These are phyloP conservation scores for Phytophthora ohioensis DNA, from an alignment of 352 stramenopile species.

Conservation along the genomic window DNA sequence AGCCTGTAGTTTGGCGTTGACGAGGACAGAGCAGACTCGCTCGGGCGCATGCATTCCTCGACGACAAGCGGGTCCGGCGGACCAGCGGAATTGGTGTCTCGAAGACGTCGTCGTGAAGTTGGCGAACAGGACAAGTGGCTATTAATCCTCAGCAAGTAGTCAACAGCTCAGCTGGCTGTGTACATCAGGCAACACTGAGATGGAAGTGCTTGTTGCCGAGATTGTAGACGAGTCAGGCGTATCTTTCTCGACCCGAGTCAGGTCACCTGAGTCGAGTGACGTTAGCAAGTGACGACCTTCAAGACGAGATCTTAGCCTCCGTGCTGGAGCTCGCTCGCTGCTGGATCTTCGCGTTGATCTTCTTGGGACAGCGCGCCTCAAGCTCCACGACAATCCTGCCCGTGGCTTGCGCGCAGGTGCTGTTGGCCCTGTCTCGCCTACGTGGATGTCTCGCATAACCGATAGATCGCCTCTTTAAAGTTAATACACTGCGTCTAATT, in stretches of 20 bases:
- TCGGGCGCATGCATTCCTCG: too few species aligned
- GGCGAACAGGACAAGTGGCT: too few species aligned
- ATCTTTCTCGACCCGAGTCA: not conserved
- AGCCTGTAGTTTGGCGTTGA: too few species aligned
- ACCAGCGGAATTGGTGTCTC: too few species aligned
- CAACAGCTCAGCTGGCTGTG: too few species aligned
- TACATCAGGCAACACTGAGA: not conserved
- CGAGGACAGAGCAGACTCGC: too few species aligned
- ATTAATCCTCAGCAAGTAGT: too few species aligned
- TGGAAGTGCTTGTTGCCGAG: not conserved
- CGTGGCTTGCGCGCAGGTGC: not conserved
- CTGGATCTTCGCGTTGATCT: slow-evolving; percentile 14
- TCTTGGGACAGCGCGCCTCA: slow-evolving; percentile 9
- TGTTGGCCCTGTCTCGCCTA: too few species aligned
- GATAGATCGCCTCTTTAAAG: too few species aligned
- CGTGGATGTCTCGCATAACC: not conserved
- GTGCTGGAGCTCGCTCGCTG: not conserved
- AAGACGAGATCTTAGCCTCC: not conserved
- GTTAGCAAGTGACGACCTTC: slow-evolving; percentile 16
- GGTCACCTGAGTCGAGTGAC: not conserved
- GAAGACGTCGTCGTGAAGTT: too few species aligned
- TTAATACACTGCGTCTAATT: too few species aligned
- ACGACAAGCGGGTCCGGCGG: too few species aligned
- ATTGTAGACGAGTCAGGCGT: slow-evolving; percentile 14
- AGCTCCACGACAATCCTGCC: not conserved